These are phyloP conservation scores for Recurvomyces mirabilis DNA, from an alignment of 495 filamentous ascomycete genomes.

Conservation along the genomic window DNA sequence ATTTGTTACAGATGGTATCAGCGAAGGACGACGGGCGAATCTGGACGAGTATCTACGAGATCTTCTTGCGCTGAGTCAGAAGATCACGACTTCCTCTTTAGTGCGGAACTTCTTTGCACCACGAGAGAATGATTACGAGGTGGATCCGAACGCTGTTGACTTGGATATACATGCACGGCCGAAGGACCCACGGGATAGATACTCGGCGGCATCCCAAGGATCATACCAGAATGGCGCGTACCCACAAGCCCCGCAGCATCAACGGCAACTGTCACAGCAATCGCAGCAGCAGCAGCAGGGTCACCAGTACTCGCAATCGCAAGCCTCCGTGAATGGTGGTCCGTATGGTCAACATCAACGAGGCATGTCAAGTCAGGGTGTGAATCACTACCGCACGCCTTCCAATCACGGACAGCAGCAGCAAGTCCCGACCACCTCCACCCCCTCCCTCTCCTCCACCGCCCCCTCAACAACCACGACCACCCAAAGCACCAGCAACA, in stretches of 20 bases:
- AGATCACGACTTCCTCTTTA: conserved; percentile 71
- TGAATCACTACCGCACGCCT: conserved; percentile 11
- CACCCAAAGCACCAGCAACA: too few relatives aligned
- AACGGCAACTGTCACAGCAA: conserved; percentile 11
- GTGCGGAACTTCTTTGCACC: conserved; percentile 87
- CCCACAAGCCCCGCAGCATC: too few relatives aligned
- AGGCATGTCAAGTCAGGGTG: background rate
- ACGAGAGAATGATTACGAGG: conserved; percentile 82
- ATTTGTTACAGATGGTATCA: conserved; percentile 94
- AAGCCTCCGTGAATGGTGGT: conserved; percentile 5
- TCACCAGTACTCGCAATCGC: conserved; percentile 10
- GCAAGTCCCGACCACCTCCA: conserved; percentile 35
- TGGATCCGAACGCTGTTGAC: conserved; percentile 42
- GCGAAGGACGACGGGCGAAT: conserved; percentile 80
- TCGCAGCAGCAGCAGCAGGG: background rate
- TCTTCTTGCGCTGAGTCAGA: conserved; percentile 65
- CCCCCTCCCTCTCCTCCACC: conserved; percentile 30
- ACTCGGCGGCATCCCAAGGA: conserved; percentile 11
- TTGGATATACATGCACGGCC: conserved; percentile 23
- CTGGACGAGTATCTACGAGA: conserved; percentile 92
- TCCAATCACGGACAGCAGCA: conserved; percentile 4
- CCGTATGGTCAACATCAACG: conserved; percentile 9
- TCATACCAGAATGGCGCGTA: conserved; percentile 11
- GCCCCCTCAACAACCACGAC: conserved; percentile 32
- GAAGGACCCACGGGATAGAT: conserved; percentile 8